These are phyloP conservation scores for Phytophthora citrophthora DNA, from an alignment of 352 stramenopile genomes.

Conservation along the genomic window DNA sequence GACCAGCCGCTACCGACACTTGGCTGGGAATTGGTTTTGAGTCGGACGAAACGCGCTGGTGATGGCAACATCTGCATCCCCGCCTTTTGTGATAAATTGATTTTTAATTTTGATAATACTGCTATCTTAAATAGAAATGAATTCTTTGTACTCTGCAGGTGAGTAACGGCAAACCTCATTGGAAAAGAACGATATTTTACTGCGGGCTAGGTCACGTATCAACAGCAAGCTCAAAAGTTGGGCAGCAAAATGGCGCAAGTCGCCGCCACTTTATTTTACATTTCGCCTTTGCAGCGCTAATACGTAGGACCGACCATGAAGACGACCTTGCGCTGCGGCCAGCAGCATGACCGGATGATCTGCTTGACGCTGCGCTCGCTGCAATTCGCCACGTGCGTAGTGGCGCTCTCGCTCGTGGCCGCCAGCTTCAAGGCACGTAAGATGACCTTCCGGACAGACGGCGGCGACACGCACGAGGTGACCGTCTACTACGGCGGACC, in stretches of 20 bases:
- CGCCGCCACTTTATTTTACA: constrained; percentile 19
- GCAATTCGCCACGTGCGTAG: constrained; percentile 49
- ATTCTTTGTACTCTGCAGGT: not conserved
- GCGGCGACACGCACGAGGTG: constrained; percentile 34
- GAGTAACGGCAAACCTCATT: not conserved
- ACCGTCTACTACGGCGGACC: constrained; percentile 68
- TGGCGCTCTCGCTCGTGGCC: constrained; percentile 59
- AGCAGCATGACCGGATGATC: constrained; percentile 48
- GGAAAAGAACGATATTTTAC: constrained; percentile 5
- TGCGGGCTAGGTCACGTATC: constrained; percentile 2
- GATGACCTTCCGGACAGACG: constrained; percentile 22
- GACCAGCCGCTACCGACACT: not conserved
- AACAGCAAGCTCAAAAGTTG: constrained; percentile 5
- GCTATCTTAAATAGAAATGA: not conserved
- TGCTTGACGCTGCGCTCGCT: constrained; percentile 57
- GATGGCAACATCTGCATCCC: not conserved
- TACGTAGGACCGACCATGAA: constrained; percentile 4
- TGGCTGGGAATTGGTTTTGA: not conserved
- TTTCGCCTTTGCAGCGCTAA: constrained; percentile 5
- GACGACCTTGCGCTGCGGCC: constrained; percentile 30
- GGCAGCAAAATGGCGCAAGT: not conserved
- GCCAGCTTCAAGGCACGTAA: constrained; percentile 52
- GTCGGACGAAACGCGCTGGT: not conserved
- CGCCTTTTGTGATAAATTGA: too few relatives aligned
- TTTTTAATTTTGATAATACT: not conserved